A percentile compares a stretch with the other conserved stretches of the same genome.
These are phyloP conservation scores for Oropetium thomaeum DNA, from an alignment of 176 grass and related monocot species.

Conservation along the genomic window DNA sequence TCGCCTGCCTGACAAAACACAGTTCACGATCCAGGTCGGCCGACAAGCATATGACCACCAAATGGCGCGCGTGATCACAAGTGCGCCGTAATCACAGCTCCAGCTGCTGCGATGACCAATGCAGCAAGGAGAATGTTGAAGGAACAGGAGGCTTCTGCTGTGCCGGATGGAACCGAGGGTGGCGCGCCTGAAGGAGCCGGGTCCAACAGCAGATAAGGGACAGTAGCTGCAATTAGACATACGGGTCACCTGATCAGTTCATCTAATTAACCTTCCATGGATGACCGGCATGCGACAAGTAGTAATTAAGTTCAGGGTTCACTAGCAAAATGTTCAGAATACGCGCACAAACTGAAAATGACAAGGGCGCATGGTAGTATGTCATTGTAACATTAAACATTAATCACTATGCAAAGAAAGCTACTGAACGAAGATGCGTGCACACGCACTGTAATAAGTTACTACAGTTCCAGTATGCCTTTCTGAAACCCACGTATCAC, in stretches of 20 bases:
- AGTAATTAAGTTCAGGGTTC: neutral
- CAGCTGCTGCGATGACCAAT: constrained; percentile 7
- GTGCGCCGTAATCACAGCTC: neutral
- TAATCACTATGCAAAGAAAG: neutral
- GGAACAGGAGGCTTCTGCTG: neutral
- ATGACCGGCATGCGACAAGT: neutral
- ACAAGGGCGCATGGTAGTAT: neutral
- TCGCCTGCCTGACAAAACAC: neutral
- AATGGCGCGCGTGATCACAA: neutral
- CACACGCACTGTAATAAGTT: neutral
- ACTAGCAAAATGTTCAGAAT: neutral
- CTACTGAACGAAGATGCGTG: neutral
- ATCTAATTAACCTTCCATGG: neutral
- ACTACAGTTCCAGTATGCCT: neutral
- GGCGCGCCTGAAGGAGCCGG: constrained; percentile 1
- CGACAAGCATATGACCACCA: neutral
- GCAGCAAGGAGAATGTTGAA: neutral
- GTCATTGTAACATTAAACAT: neutral
- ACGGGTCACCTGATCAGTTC: neutral
- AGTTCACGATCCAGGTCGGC: neutral
- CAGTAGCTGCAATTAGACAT: constrained; percentile 7
- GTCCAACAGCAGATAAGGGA: too few species aligned
- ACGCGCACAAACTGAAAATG: neutral
- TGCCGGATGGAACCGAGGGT: neutral
- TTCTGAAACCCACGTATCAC: neutral